Percentiles rank a stretch among this genome's conserved stretches.
Evolutionary conservation across 352 stramenopile genomes (phyloP).

Genomic region (Hyaloperonospora brassicae): DNA sequence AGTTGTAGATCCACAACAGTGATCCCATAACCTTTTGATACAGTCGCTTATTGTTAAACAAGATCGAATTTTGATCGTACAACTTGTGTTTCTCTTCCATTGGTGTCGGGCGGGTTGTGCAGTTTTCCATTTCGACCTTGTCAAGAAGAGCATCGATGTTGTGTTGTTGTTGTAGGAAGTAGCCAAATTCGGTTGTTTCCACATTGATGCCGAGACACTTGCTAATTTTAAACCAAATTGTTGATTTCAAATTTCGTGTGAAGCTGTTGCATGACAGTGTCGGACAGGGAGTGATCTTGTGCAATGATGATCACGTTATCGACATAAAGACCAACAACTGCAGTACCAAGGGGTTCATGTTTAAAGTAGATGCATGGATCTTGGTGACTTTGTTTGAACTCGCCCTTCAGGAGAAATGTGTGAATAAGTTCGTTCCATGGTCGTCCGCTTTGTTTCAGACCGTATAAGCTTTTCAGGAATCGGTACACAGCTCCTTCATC

Average conservation of each 20-base stretch:
- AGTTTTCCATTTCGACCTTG: background rate
- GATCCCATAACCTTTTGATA: background rate
- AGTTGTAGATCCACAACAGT: background rate
- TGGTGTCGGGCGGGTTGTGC: background rate
- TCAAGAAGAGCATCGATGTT: background rate
- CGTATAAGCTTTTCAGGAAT: too few species aligned
- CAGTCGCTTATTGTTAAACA: background rate
- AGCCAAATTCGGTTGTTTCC: too few species aligned
- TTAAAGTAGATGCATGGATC: too few species aligned
- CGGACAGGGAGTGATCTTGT: background rate
- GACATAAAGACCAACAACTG: too few species aligned
- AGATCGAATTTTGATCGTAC: background rate
- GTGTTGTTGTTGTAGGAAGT: background rate
- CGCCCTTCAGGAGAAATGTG: too few species aligned
- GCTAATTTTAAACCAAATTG: background rate
- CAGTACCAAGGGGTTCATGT: too few species aligned
- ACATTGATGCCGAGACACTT: background rate
- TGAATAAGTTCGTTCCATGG: too few species aligned
- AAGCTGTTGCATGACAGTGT: background rate
- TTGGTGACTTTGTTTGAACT: too few species aligned
- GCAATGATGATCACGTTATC: too few species aligned
- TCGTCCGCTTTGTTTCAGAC: too few species aligned
- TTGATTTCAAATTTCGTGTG: background rate
- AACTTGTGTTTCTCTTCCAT: background rate
- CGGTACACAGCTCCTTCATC: too few species aligned